Base-by-base conservation (phyloP, 2,329 filamentous ascomycete genomes). In the Apiospora pterosperma region DNA sequence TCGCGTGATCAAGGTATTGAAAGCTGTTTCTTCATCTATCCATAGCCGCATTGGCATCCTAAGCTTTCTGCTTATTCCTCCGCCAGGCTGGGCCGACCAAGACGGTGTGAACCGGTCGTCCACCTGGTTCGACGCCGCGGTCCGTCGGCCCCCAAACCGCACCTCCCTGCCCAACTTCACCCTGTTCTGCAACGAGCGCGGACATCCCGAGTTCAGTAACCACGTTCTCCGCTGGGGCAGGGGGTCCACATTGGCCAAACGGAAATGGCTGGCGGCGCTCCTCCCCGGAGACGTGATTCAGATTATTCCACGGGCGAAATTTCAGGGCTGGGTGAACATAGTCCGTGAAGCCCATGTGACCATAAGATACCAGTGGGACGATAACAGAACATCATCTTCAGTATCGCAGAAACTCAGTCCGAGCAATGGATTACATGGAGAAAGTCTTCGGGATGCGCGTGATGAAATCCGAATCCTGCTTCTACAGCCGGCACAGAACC, bases 1-100 rank as follows among this genome's bases (percentile, higher is more conserved):
- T 62, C 60, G 11, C 60, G 60, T 1, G 60, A 62, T 34, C 60
- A 62, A 62, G 60, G 60, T 62, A 62, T 38, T 61, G 31, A 19
- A 38, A 2, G 11, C 12, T 16, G 36, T 38, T 38, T 38, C 36
- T 38, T 38, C n/a, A 12, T 11, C 14, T 8, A 38, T 16, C 14
- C 11, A 14, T 38, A 38, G 11, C 12, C 16, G 8, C 36, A 16
- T 38, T 14, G 12, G 11, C 2, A 59, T 31, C 14, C 41, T 28
- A 16, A n/a, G 11, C n/a, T n/a, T n/a, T n/a, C n/a, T n/a, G n/a
- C n/a, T n/a, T n/a, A n/a, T n/a, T n/a, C n/a, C 5, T 11, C 6
- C 25, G 2, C 10, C 44, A 52, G 44, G 44, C 16, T 31, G 44
- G 44, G 44, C 44, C 12, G 44, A 31, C 25, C 44, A 31, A 11